A percentile compares a stretch with the other conserved stretches of the same genome.
Conservation (phyloP, 805 yeast species). For the Cyberlindnera veronae region DNA sequence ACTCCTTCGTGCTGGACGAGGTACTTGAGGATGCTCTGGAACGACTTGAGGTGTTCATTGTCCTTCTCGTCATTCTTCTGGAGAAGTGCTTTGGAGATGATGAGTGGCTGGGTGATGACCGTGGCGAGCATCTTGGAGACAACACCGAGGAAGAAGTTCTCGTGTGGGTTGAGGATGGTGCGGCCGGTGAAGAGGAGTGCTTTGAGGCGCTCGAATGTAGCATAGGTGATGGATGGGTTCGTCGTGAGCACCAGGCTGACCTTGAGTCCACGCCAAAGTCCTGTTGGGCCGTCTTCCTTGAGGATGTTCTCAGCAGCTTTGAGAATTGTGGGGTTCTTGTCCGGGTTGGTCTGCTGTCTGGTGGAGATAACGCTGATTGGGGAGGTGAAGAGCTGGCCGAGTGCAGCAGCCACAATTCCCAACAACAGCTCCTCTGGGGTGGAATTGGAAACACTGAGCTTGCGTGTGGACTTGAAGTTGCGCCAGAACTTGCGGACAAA, state of each 20-base stretch:
- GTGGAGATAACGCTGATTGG: conserved; percentile 78
- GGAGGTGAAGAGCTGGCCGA: conserved; percentile 74
- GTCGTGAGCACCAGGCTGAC: conserved; percentile 74
- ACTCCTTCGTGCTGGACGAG: conserved; percentile 63
- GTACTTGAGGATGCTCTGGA: conserved; percentile 60
- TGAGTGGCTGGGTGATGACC: conserved; percentile 75
- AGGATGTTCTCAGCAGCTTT: conserved; percentile 48
- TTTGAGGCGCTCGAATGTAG: conserved; percentile 69
- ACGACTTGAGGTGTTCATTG: conserved; percentile 47
- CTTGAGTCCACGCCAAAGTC: conserved; percentile 82
- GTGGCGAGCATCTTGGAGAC: conserved; percentile 79
- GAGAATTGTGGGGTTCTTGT: conserved; percentile 32
- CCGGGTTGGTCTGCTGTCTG: conserved; percentile 52
- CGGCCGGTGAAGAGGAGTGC: conserved; percentile 36
- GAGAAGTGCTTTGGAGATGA: conserved; percentile 78
- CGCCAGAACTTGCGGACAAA: conserved; percentile 54
- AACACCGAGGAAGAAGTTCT: conserved; percentile 74
- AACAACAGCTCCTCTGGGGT: conserved; percentile 67
- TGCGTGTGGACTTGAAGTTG: conserved; percentile 29
- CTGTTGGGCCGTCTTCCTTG: conserved; percentile 60
- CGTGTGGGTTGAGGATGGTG: conserved; percentile 49
- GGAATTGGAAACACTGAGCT: conserved; percentile 30
- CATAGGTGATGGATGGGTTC: conserved; percentile 86
- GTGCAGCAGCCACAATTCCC: conserved; percentile 80
- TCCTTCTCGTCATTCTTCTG: conserved; percentile 46